Base-by-base conservation (phyloP, 805 yeast species). In the Metschnikowia rubicola region DNA sequence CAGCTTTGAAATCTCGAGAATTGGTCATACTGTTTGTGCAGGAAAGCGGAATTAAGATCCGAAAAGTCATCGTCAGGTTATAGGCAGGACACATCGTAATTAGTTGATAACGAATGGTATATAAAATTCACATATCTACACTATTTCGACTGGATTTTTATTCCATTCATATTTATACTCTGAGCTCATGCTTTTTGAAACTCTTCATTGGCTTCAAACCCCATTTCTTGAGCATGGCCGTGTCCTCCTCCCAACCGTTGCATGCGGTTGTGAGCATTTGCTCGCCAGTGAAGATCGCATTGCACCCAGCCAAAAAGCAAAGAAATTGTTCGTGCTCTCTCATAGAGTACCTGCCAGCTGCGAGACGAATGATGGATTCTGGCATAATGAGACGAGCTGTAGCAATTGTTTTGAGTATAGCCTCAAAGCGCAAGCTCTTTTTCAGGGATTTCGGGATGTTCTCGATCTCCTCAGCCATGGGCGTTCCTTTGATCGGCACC, bases 271-370 rank as follows among this genome's bases (percentile, higher is more conserved):
- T 86, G 47, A 86, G 68, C 92, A 86, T 86, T 54, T 77, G 79
- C 62, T 86, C 83, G 33, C 94, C 94, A 0, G 91, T 86, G 64
- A 86, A 86, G 35, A 86, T 82, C 15, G 92, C 90, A 64, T 86
- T 86, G 54, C 84, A 82, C 15, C 94, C 94, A 31, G 84, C 80
- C 80, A 83, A 74, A 63, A 86, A 86, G 53, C 91, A 84, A 57
- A 86, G 63, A 47, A 83, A 77, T 62, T 86, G 94, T 56, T 86
- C 90, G 47, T 77, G 68, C 56, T 86, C 91, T 54, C 80, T 83
- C 91, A 86, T 85, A 17, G 89, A 82, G 61, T 84, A 84, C 51
- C 94, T 74, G 0, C 94, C 94, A 8, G 94, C 94, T 3, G 92
- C 90, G 43, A 86, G 69, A 52, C 94, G 74, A 50, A 86, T 79